Percentiles rank a stretch among this genome's conserved stretches.
These are phyloP conservation scores for Perkinsus chesapeaki DNA, from an alignment of 169 alveolate species.

Conservation along the genomic window DNA sequence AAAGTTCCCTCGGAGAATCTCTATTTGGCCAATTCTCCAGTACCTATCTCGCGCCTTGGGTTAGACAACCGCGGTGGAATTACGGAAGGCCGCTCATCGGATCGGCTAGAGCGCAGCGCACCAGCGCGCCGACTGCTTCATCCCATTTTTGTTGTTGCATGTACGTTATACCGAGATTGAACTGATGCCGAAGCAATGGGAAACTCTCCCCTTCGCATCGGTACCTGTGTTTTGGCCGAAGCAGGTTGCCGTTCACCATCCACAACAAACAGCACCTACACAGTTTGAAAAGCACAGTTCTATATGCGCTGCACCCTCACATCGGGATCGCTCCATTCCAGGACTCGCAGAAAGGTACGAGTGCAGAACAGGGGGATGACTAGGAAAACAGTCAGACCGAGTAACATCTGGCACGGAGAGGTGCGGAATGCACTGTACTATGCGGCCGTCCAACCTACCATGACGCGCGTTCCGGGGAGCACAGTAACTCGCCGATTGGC, in stretches of 20 bases:
- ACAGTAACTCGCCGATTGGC: not conserved
- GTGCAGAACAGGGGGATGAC: not conserved
- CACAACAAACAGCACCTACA: not conserved
- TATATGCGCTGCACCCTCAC: not conserved
- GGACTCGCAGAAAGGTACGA: not conserved
- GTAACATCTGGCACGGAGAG: not conserved
- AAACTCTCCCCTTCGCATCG: no score
- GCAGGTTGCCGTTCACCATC: not conserved
- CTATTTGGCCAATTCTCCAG: constrained; percentile 25
- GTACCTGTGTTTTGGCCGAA: not conserved
- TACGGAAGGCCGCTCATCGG: constrained; percentile 20
- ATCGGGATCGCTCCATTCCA: not conserved
- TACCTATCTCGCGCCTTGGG: not conserved
- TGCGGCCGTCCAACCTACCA: not conserved
- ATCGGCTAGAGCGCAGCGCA: constrained; percentile 7
- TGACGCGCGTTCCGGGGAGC: not conserved
- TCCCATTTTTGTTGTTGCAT: not conserved
- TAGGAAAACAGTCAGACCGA: not conserved
- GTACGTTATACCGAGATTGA: not conserved
- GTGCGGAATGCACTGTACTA: not conserved
- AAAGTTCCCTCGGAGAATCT: constrained; percentile 10
- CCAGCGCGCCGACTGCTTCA: constrained; percentile 13
- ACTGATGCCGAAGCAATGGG: not conserved
- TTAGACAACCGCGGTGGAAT: not conserved
- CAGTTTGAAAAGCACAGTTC: not conserved